Base-by-base conservation (phyloP, 371 early-diverging fungal genomes). In the Apophysomyces sp. region DNA sequence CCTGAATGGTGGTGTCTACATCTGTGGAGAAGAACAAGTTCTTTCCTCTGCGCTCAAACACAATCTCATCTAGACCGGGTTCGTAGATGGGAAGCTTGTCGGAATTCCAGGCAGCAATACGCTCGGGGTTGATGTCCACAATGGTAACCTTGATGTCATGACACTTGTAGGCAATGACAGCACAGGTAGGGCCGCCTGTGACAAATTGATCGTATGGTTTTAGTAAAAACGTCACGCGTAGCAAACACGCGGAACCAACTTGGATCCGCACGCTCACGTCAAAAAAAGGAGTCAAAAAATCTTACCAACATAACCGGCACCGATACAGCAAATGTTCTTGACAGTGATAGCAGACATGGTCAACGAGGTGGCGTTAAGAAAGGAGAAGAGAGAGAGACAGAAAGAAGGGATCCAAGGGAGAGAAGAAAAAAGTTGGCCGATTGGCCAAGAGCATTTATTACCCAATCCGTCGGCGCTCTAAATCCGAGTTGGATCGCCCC, bases 301-400 rank as follows among this genome's bases (percentile, higher is more conserved):
- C 84, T 66, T 81, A 90, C 93, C 95, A 59, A 97, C 95, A 79
- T 97, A 97, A 58, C 97, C 97, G 66, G 97, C 97, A 68, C 97
- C 97, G 69, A 97, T 90, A 73, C 94, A 97, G 78, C 91, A 89
- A 39, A 88, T 83, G 68, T 81, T 84, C 75, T 81, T 85, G 60
- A 86, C 83, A 59, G 61, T 67, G 53, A 73, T 69, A 2, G 49
- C 9, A 9, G 37, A 37, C 76, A 76, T 76, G 40, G 39, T 61
- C 27, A 34, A 34, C 11, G 34, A 34, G 34, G 34, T 34, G 34
- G 2, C 13, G 34, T 34, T 34, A 34, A 34, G 8, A 34, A 13
- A 13, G 34, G 5, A 34, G 34, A 37, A 55, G 32, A 28, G 29
- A 30, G 21, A 53, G 18, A 49, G 13, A 55, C 55, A 61, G 52